A percentile compares a stretch with the other conserved stretches of the same genome.
Conservation (phyloP, 257 asterid genomes). For the Solanum pennellii region DNA sequence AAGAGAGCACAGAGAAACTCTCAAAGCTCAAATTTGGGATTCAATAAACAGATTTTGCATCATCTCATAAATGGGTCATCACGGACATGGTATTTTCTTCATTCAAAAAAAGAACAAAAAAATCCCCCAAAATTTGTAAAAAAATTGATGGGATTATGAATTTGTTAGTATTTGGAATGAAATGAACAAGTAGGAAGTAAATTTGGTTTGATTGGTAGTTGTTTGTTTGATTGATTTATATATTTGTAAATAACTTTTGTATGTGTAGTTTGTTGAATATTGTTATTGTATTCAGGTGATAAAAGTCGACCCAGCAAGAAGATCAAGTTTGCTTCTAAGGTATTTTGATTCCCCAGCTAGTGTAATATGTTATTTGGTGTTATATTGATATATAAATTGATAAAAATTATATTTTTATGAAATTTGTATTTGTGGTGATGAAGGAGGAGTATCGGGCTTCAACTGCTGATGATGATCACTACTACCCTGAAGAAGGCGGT, state of each 20-base stretch:
- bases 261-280: background rate
- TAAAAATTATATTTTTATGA: background rate
- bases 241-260: background rate
- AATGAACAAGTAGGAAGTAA: background rate
- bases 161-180: background rate
- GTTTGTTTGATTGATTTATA: background rate
- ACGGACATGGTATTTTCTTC: background rate
- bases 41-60: background rate
- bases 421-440: background rate
- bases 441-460: conserved; percentile 51
- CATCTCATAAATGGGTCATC: background rate
- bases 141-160: background rate
- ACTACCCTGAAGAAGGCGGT: conserved; percentile 37
- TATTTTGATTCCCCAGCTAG: conserved; percentile 1
- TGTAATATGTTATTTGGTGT: background rate
- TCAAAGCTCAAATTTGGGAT: background rate
- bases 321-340: conserved; percentile 56
- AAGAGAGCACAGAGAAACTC: background rate
- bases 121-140: background rate
- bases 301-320: conserved; percentile 64
- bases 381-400: background rate
- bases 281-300: conserved; percentile 52
- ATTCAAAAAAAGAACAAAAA: background rate
- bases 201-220: background rate
- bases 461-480: conserved; percentile 28